Evolutionary conservation across 2,329 filamentous ascomycete genomes (phyloP).

Genomic region (Epichloe uncinata): DNA sequence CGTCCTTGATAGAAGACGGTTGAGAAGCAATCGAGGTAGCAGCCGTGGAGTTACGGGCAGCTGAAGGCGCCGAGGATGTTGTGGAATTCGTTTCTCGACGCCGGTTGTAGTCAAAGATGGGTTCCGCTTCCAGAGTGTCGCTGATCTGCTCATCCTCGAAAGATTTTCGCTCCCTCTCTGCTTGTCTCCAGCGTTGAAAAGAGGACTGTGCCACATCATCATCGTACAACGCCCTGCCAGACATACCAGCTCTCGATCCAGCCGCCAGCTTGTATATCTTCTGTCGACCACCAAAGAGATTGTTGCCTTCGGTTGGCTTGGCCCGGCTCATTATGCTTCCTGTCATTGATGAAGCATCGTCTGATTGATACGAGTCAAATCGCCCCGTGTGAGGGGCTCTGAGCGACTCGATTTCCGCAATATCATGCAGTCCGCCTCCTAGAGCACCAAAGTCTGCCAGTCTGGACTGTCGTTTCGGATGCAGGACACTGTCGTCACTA

Average conservation of each 20-base stretch:
- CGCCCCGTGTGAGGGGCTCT: constrained; percentile 47
- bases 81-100: constrained; percentile 83
- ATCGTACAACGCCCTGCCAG: constrained; percentile 66
- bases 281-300: constrained; percentile 85
- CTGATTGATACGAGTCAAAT: constrained; percentile 52
- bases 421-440: constrained; percentile 55
- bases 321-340: constrained; percentile 69
- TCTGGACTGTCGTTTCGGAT: constrained; percentile 67
- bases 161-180: constrained; percentile 42
- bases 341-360: constrained; percentile 54
- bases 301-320: constrained; percentile 78
- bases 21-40: constrained; percentile 70
- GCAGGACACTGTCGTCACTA: constrained; percentile 85
- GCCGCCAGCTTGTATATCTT: constrained; percentile 82
- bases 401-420: constrained; percentile 81
- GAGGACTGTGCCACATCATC: constrained; percentile 73
- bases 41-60: constrained; percentile 67
- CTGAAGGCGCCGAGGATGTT: constrained; percentile 54
- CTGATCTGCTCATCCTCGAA: constrained; percentile 26
- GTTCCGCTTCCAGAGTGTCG: constrained; percentile 27
- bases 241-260: constrained; percentile 39
- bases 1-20: constrained; percentile 37
- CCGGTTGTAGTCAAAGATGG: constrained; percentile 51
- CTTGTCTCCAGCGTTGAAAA: constrained; percentile 62
- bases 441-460: constrained; percentile 53